Evolutionary conservation across 2,329 filamentous ascomycete genomes (phyloP).

Genomic region (Ophiostoma ips): DNA sequence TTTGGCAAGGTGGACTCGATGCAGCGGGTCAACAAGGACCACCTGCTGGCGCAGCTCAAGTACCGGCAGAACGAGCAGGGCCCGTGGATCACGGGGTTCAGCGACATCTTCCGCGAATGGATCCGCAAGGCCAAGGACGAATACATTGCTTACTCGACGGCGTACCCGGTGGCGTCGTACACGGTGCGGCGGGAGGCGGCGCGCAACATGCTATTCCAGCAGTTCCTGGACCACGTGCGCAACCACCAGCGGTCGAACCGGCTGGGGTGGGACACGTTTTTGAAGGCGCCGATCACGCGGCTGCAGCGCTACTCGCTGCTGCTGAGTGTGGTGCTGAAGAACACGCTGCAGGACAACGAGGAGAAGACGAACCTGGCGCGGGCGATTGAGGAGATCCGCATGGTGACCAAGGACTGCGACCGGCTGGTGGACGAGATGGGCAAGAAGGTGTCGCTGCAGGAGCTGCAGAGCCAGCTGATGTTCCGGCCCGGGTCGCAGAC

Average conservation of each 20-base stretch:
- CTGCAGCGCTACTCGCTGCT: conserved; percentile 82
- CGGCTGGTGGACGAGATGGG: conserved; percentile 82
- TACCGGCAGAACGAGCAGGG: conserved; percentile 95
- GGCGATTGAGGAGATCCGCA: conserved; percentile 83
- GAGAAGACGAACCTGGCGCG: conserved; percentile 74
- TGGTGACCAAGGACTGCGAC: conserved; percentile 82
- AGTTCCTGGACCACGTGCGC: conserved; percentile 70
- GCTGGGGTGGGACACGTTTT: conserved; percentile 84
- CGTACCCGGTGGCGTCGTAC: conserved; percentile 72
- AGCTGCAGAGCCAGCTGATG: conserved; percentile 70
- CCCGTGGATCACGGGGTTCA: conserved; percentile 86
- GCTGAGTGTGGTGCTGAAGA: conserved; percentile 68
- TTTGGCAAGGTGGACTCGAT: conserved; percentile 87
- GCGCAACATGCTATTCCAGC: conserved; percentile 70
- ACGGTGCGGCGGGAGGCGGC: conserved; percentile 73
- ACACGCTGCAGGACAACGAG: conserved; percentile 70
- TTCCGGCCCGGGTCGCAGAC: conserved; percentile 78
- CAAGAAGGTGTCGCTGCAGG: conserved; percentile 78
- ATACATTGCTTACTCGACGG: conserved; percentile 84
- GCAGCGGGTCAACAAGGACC: conserved; percentile 82
- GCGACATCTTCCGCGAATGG: conserved; percentile 96
- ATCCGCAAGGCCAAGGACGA: conserved; percentile 81
- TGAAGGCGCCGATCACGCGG: conserved; percentile 86
- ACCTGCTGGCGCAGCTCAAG: conserved; percentile 83
- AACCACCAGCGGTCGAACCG: conserved; percentile 68